Evolutionary conservation across 306 rosid genomes (phyloP).

Genomic region (Myrica gale): DNA sequence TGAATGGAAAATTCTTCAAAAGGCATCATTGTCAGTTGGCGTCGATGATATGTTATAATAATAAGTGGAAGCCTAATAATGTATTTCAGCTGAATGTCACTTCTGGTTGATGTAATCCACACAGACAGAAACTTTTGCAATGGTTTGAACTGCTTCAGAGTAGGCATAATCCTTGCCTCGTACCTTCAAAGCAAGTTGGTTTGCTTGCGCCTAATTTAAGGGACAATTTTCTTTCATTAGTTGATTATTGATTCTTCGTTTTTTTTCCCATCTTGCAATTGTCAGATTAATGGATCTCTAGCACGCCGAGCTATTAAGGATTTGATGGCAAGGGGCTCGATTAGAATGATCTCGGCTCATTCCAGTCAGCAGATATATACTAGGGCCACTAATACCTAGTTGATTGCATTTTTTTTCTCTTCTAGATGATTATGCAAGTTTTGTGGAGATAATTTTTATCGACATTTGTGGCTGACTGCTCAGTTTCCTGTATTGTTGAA

Average conservation of each 20-base stretch:
- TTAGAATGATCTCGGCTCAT: constrained; percentile 12
- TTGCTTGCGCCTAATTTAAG: not conserved
- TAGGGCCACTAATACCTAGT: constrained; percentile 13
- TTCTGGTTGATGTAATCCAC: not conserved
- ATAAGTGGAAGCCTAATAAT: not conserved
- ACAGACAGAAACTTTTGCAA: not conserved
- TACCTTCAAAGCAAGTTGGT: not conserved
- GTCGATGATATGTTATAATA: not conserved
- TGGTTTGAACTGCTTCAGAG: not conserved
- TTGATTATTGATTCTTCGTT: not conserved
- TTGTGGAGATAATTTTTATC: not conserved
- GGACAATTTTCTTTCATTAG: not conserved
- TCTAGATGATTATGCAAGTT: not conserved
- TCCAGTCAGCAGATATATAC: constrained; percentile 14
- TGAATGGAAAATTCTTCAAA: not conserved
- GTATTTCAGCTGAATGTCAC: not conserved
- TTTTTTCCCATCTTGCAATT: not conserved
- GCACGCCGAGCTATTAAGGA: constrained; percentile 15
- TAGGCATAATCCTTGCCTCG: not conserved
- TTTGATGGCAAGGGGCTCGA: constrained; percentile 11
- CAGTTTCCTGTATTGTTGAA: not conserved
- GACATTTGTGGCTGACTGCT: not conserved
- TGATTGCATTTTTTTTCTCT: not conserved
- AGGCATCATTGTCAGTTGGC: not conserved
- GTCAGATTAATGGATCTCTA: constrained; percentile 16